Evolutionary conservation across 768 basidiomycete genomes (phyloP).

Genomic region (Cystobasidium onofrii): DNA sequence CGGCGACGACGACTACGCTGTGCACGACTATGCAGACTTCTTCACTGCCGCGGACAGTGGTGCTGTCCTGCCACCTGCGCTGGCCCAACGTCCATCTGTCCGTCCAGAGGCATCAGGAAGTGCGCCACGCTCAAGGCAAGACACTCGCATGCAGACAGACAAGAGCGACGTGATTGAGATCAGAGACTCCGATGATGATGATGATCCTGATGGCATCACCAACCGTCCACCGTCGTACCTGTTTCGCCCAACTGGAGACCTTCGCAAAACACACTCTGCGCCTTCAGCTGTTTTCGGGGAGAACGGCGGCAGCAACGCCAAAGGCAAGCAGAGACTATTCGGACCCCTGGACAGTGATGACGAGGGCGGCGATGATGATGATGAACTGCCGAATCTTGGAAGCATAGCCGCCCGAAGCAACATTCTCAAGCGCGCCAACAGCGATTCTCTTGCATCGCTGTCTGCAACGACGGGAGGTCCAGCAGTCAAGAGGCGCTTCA

Average conservation of each 20-base stretch:
- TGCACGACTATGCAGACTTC: background rate
- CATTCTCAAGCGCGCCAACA: background rate
- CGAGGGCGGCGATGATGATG: background rate
- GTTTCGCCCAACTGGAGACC: background rate
- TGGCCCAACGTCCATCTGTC: background rate
- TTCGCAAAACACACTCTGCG: background rate
- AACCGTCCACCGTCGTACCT: no score
- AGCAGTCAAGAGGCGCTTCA: background rate
- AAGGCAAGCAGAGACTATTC: background rate
- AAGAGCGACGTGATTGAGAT: constrained; percentile 9
- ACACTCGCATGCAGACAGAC: background rate
- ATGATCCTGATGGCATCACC: no score
- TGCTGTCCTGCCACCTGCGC: background rate
- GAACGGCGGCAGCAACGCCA: background rate
- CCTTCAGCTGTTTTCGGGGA: background rate
- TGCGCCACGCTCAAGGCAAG: background rate
- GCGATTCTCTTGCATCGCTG: background rate
- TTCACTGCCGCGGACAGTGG: background rate
- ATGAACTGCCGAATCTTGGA: constrained; percentile 1
- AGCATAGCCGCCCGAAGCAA: background rate
- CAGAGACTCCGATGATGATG: constrained; percentile 1
- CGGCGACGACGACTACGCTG: background rate
- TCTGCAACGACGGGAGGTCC: background rate
- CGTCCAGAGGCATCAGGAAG: background rate
- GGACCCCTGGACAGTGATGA: background rate